Percentiles rank a stretch among this genome's conserved stretches.
These are phyloP conservation scores for Podaxis sp. DNA, from an alignment of 768 basidiomycete species.

Conservation along the genomic window DNA sequence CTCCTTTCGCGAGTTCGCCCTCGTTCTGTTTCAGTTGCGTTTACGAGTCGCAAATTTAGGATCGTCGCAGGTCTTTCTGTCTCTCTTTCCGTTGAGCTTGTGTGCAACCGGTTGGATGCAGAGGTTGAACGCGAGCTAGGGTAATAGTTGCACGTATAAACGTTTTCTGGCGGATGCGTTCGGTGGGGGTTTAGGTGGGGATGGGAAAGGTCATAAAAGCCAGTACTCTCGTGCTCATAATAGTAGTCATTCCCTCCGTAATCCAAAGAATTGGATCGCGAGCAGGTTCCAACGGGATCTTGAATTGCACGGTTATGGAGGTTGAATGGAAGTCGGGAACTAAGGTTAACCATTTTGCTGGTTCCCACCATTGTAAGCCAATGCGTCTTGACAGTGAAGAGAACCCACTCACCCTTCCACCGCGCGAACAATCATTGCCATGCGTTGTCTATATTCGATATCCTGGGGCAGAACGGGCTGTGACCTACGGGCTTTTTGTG, in stretches of 20 bases:
- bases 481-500: not conserved
- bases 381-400: not conserved
- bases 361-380: not conserved
- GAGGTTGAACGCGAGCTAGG: not conserved
- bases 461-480: not conserved
- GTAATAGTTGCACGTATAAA: not conserved
- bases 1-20: slow-evolving; percentile 15
- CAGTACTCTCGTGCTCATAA: slow-evolving; percentile 10
- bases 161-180: slow-evolving; percentile 6
- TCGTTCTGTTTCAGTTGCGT: slow-evolving; percentile 17
- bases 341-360: slow-evolving; percentile 72
- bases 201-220: not conserved
- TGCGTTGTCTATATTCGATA: not conserved
- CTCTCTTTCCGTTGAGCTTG: slow-evolving; percentile 13
- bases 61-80: slow-evolving; percentile 21
- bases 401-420: slow-evolving; percentile 50
- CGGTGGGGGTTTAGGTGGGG: slow-evolving; percentile 1
- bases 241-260: slow-evolving; percentile 9
- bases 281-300: slow-evolving; percentile 18
- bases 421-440: slow-evolving; percentile 43
- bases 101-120: slow-evolving; percentile 1
- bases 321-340: slow-evolving; percentile 57
- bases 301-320: slow-evolving; percentile 37
- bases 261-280: slow-evolving; percentile 21
- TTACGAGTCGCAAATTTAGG: slow-evolving; percentile 28